phyloP scores from a whole-genome alignment of 2,329 filamentous ascomycete species.

The Aspergillus fischeri region DNA sequence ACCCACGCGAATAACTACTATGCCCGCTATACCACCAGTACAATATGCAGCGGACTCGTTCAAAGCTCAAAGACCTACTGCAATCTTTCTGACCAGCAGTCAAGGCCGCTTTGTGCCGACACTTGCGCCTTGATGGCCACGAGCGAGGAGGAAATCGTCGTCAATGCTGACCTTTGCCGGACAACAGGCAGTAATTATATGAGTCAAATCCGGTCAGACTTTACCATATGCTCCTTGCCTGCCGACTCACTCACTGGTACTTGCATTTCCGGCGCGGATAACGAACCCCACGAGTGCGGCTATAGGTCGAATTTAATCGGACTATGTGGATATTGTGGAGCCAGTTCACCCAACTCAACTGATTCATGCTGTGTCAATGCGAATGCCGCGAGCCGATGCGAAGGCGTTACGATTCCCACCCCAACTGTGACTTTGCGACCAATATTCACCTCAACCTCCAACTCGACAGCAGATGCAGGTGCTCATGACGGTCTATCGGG shows the following conservation, averaged over 20 bases:
- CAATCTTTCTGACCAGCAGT: constrained; percentile 57
- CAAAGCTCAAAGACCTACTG: constrained; percentile 79
- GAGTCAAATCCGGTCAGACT: constrained; percentile 82
- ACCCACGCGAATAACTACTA: constrained; percentile 78
- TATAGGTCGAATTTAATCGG: constrained; percentile 68
- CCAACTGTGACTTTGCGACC: constrained; percentile 56
- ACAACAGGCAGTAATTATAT: constrained; percentile 62
- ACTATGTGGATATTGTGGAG: constrained; percentile 80
- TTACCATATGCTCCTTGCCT: constrained; percentile 81
- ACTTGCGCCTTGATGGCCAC: constrained; percentile 83
- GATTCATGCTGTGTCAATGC: constrained; percentile 92
- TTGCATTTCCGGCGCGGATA: constrained; percentile 72
- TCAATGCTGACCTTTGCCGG: constrained; percentile 69
- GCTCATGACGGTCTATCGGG: constrained; percentile 58
- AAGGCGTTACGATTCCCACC: constrained; percentile 71
- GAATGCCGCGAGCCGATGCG: constrained; percentile 68
- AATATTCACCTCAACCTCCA: constrained; percentile 63
- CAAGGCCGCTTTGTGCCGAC: constrained; percentile 79
- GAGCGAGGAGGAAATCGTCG: constrained; percentile 80
- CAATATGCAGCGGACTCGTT: constrained; percentile 89
- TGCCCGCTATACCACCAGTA: constrained; percentile 85
- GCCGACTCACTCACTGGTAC: constrained; percentile 68
- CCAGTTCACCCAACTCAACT: constrained; percentile 82
- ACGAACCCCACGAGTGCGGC: constrained; percentile 85
- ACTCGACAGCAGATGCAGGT: constrained; percentile 39